Base-by-base conservation (phyloP, 805 yeast genomes). In the Soucietia sequanensis region DNA sequence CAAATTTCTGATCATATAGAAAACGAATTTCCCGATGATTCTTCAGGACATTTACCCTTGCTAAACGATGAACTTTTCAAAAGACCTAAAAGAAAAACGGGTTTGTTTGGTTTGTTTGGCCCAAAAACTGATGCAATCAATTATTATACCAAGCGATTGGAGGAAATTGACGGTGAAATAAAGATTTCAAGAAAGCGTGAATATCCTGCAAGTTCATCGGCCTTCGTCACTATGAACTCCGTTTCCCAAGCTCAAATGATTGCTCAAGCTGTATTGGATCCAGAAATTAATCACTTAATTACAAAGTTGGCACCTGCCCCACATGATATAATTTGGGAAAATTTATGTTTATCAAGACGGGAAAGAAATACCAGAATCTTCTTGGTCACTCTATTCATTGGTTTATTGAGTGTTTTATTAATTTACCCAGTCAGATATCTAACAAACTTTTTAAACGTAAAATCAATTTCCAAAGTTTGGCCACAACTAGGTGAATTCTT, bases 211-310 rank as follows among this genome's bases (percentile, higher is more conserved):
- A 86, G 95, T 0, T 88, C 95, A 19, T 83, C 91, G 0, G 97
- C 98, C 0, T 91, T 91, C 59, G 79, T 91, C 6, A 93, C 98
- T 0, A 85, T 91, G 96, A 91, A 86, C 44, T 76, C 93, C 0
- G 97, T 89, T 3, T 95, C 96, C 0, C 81, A 89, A 46, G 97
- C 98, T 2, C 99, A 91, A 57, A 83, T 89, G 86, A 82, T 93
- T 19, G 96, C 97, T 0, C 99, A 93, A 57, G 93, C 97, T 0
- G 90, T 91, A 0, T 58, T 93, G 38, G 96, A 90, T 54, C 97
- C 97, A 0, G 75, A 85, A 38, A 88, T 93, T 6, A 82, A 85
- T 53, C 85, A 80, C 38, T 65, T 93, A 34, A 85, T 90, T 23
- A 84, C 96, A 3, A 69, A 76, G 26, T 64, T 89, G 37, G 98